phyloP scores from a whole-genome alignment of 257 asterid species.

The Solanum ahanhuiri region DNA sequence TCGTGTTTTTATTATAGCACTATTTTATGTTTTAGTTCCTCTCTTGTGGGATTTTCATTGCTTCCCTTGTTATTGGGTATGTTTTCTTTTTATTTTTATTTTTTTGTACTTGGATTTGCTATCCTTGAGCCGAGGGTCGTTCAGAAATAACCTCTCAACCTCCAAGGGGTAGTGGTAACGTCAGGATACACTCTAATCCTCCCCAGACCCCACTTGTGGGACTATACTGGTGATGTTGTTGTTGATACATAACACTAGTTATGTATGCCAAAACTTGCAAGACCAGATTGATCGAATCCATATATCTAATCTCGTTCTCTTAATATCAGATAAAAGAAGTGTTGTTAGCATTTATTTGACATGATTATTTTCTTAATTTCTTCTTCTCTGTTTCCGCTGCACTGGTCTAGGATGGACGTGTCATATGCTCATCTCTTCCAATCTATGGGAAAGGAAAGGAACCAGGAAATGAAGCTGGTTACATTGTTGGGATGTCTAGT shows the following conservation, averaged over 20 bases:
- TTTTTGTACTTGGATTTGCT: too few relatives aligned
- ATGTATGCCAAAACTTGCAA: background rate
- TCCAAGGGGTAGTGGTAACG: too few relatives aligned
- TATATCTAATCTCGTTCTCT: background rate
- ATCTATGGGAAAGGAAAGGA: conserved; percentile 65
- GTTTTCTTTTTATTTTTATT: too few relatives aligned
- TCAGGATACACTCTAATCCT: too few relatives aligned
- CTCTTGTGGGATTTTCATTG: too few relatives aligned
- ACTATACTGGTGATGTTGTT: too few relatives aligned
- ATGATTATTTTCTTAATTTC: background rate
- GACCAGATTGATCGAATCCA: background rate
- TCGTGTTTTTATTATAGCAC: too few relatives aligned
- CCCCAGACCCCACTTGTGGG: too few relatives aligned
- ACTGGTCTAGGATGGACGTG: conserved; percentile 52
- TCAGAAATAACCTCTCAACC: too few relatives aligned
- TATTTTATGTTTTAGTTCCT: too few relatives aligned
- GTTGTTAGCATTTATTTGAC: background rate
- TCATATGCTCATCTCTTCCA: background rate
- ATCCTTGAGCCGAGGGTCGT: too few relatives aligned
- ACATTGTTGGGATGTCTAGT: conserved; percentile 74
- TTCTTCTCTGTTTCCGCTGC: background rate
- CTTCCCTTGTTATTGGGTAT: too few relatives aligned
- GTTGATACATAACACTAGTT: background rate
- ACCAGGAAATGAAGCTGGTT: conserved; percentile 80
- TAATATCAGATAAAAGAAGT: background rate